Conservation (phyloP, 1,139 yeast species). For the Sugiyamaella novakii region DNA sequence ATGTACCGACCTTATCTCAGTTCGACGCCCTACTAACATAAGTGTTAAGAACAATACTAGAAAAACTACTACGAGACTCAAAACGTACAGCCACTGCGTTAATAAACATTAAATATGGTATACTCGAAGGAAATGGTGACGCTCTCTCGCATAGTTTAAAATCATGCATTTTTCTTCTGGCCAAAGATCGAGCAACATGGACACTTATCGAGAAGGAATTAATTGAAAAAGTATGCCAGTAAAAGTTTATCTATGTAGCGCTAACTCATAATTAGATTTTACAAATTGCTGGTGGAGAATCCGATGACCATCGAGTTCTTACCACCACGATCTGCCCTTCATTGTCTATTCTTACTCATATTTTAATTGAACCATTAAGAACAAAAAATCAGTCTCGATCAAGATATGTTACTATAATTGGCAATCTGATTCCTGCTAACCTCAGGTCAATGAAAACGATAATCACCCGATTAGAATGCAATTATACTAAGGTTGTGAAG, state of each 20-base stretch:
- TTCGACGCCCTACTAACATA: neutral
- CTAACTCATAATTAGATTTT: constrained; percentile 23
- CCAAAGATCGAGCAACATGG: constrained; percentile 36
- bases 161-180: constrained; percentile 33
- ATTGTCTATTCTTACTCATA: constrained; percentile 33
- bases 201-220: constrained; percentile 35
- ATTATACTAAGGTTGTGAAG: constrained; percentile 33
- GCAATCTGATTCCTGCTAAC: constrained; percentile 26
- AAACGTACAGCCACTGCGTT: constrained; percentile 38
- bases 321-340: constrained; percentile 34
- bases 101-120: constrained; percentile 37
- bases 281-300: constrained; percentile 29
- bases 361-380: constrained; percentile 32
- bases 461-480: constrained; percentile 31
- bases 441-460: constrained; percentile 30
- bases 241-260: neutral
- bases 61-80: constrained; percentile 35
- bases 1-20: neutral
- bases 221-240: constrained; percentile 29
- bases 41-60: constrained; percentile 19
- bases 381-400: constrained; percentile 21
- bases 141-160: constrained; percentile 33
- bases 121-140: constrained; percentile 34
- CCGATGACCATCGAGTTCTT: constrained; percentile 13
- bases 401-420: constrained; percentile 28